Evolutionary conservation across 345 rosid genomes (phyloP).

Genomic region (Salix purpurea): DNA sequence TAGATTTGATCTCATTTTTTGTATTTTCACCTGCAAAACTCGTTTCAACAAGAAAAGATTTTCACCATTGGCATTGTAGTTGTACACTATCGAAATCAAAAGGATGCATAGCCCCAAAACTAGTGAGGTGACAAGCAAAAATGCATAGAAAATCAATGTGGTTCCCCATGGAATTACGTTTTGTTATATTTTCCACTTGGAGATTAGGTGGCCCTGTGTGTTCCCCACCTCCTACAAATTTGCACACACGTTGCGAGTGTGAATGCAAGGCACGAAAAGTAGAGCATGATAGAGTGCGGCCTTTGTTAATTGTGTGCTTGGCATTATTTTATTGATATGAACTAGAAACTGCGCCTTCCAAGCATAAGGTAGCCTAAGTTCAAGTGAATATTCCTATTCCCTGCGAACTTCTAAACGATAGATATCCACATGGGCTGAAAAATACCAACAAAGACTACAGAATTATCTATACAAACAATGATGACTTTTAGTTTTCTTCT

Average conservation of each 20-base stretch:
- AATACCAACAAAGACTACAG: constrained; percentile 25
- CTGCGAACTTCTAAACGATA: constrained; percentile 25
- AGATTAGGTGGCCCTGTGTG: too few species aligned
- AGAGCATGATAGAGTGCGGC: background rate
- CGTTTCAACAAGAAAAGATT: background rate
- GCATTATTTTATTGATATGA: constrained; percentile 20
- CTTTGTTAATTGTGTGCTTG: background rate
- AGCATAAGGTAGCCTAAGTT: constrained; percentile 21
- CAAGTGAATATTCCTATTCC: constrained; percentile 24
- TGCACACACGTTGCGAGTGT: background rate
- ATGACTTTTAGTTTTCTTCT: constrained; percentile 31
- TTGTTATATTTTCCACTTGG: too few species aligned
- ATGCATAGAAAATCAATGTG: too few species aligned
- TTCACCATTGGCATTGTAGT: too few species aligned
- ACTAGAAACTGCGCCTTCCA: constrained; percentile 25
- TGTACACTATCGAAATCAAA: too few species aligned
- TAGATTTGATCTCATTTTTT: constrained; percentile 76
- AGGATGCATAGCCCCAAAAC: too few species aligned
- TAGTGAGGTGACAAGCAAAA: too few species aligned
- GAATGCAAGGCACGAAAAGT: constrained; percentile 1
- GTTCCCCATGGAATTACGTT: too few species aligned
- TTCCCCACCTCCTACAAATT: too few species aligned
- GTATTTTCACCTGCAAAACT: constrained; percentile 68
- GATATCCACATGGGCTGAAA: constrained; percentile 40
- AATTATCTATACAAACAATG: constrained; percentile 24